Evolutionary conservation across 768 basidiomycete species (phyloP).

Genomic region (Butyriboletus loyo): DNA sequence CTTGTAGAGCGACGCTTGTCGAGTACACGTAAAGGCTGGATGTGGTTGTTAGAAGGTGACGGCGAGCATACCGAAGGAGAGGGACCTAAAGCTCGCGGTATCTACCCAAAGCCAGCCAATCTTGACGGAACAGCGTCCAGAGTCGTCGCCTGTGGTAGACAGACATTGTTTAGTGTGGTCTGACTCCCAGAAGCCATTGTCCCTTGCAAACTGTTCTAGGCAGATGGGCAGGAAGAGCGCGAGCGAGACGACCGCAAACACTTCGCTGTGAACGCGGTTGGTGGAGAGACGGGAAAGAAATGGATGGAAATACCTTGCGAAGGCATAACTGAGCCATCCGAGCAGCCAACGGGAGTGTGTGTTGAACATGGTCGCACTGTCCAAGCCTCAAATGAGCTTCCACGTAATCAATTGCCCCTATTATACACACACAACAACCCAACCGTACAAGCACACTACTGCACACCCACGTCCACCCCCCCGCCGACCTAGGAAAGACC

Average conservation of each 20-base stretch:
- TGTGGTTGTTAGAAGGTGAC: neutral
- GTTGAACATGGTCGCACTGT: slow-evolving; percentile 6
- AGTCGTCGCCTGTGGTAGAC: slow-evolving; percentile 8
- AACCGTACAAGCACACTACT: neutral
- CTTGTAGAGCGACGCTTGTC: slow-evolving; percentile 83
- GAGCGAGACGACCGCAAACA: slow-evolving; percentile 77
- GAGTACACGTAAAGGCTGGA: slow-evolving; percentile 84
- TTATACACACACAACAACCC: neutral
- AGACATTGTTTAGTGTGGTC: slow-evolving; percentile 62
- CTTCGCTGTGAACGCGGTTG: slow-evolving; percentile 49
- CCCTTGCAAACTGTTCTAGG: slow-evolving; percentile 84
- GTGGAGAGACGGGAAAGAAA: neutral
- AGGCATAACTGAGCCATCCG: slow-evolving; percentile 85
- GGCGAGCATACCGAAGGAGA: neutral
- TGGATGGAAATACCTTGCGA: slow-evolving; percentile 56
- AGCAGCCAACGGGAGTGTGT: slow-evolving; percentile 38
- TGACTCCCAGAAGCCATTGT: slow-evolving; percentile 78
- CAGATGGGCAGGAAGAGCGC: slow-evolving; percentile 82
- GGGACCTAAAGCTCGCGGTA: slow-evolving; percentile 85
- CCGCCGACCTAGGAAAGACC: slow-evolving; percentile 23
- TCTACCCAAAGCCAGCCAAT: slow-evolving; percentile 87
- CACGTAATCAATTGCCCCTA: neutral
- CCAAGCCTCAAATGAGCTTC: neutral
- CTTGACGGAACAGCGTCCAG: slow-evolving; percentile 69
- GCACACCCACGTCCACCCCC: neutral